phyloP scores from a whole-genome alignment of 1,139 yeast genomes.

The Hemisphaericaspora xylofermentans region DNA sequence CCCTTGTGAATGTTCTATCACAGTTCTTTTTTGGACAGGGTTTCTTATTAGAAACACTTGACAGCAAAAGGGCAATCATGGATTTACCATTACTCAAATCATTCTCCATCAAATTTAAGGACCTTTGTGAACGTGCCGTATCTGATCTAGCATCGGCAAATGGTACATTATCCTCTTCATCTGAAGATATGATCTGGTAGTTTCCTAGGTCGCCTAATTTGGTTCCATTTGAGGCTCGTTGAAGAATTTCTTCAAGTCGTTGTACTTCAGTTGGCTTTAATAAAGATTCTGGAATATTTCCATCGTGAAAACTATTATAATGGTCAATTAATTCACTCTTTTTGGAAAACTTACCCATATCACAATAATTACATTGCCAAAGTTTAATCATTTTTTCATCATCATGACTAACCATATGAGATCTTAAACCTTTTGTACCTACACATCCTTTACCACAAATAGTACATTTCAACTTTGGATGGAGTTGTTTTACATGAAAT shows the following conservation, averaged over 20 bases:
- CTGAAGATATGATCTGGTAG: conserved; percentile 7
- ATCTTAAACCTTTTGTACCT: conserved; percentile 65
- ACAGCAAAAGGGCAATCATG: conserved; percentile 38
- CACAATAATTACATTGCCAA: conserved; percentile 63
- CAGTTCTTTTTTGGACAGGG: conserved; percentile 51
- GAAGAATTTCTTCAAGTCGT: conserved; percentile 22
- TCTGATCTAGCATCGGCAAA: conserved; percentile 14
- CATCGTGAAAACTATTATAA: conserved; percentile 46
- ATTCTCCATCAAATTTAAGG: conserved; percentile 27
- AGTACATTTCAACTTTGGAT: conserved; percentile 66
- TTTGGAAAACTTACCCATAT: conserved; percentile 33
- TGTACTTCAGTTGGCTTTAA: conserved; percentile 26
- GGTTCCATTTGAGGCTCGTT: conserved; percentile 5
- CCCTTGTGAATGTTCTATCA: conserved; percentile 44
- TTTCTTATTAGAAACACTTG: conserved; percentile 33
- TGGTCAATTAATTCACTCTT: conserved; percentile 38
- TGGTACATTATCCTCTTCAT: conserved; percentile 16
- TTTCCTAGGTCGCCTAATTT: conserved; percentile 6
- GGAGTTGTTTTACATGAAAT: conserved; percentile 67
- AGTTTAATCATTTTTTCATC: conserved; percentile 47
- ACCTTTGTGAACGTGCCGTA: conserved; percentile 22
- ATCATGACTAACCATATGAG: conserved; percentile 68
- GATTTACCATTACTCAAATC: conserved; percentile 21
- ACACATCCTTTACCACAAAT: conserved; percentile 74
- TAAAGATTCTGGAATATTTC: conserved; percentile 36